These are phyloP conservation scores for Talaromyces sp. DNA, from an alignment of 2,329 filamentous ascomycete species.

Conservation along the genomic window DNA sequence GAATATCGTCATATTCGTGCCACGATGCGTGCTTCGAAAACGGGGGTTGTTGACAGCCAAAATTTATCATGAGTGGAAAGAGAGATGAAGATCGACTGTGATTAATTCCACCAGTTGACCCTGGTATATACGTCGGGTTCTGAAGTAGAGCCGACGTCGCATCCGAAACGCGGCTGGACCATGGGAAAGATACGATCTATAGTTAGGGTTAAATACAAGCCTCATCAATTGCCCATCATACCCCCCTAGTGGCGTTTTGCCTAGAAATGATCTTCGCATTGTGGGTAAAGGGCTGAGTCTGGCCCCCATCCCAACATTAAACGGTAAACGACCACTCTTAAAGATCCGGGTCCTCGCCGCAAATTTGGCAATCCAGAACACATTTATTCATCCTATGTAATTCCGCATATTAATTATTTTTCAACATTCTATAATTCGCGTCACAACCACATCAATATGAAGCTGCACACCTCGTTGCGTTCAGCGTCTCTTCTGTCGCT, in stretches of 20 bases:
- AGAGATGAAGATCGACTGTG: not conserved
- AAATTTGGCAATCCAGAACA: not conserved
- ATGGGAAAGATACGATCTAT: not conserved
- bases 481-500: not conserved
- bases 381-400: not conserved
- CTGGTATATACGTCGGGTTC: not conserved
- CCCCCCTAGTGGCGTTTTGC: too few relatives aligned
- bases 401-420: too few relatives aligned
- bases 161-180: not conserved
- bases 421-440: too few relatives aligned
- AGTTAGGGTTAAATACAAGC: not conserved
- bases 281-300: not conserved
- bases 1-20: too few relatives aligned
- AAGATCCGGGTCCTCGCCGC: not conserved
- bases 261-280: not conserved
- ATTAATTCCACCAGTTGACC: too few relatives aligned
- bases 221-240: not conserved
- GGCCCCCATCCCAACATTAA: not conserved
- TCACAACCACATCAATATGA: not conserved
- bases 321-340: not conserved
- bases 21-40: not conserved
- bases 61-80: not conserved
- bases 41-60: not conserved
- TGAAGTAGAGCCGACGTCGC: not conserved
- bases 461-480: not conserved